phyloP scores from a whole-genome alignment of 805 yeast genomes.

The Pichia nanzhaoensis region DNA sequence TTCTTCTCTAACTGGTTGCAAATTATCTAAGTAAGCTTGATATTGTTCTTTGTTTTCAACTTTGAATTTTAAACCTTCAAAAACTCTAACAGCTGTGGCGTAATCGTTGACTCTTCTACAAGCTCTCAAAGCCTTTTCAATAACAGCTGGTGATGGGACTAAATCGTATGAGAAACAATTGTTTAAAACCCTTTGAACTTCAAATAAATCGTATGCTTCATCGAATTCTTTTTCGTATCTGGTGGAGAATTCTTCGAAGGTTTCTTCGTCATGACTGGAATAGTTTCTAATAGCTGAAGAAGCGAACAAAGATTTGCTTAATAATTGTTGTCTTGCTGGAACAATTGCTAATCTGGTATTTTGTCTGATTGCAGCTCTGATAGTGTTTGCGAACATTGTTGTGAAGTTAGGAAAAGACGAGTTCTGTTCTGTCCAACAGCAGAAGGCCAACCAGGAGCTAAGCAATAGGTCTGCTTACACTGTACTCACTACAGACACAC shows the following conservation, averaged over 20 bases:
- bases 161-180: conserved; percentile 97
- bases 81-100: conserved; percentile 97
- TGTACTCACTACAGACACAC: not conserved
- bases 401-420: not conserved
- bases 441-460: no score
- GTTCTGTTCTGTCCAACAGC: not conserved
- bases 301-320: conserved; percentile 13
- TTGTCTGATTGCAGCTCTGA: conserved; percentile 32
- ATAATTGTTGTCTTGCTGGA: conserved; percentile 15
- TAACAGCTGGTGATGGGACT: conserved; percentile 95
- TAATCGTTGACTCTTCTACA: conserved; percentile 98
- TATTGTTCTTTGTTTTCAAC: conserved; percentile 93
- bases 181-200: conserved; percentile 91
- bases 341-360: conserved; percentile 25
- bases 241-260: conserved; percentile 88
- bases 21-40: conserved; percentile 91
- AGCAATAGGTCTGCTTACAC: not conserved
- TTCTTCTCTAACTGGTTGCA: conserved; percentile 85
- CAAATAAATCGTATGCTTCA: conserved; percentile 81
- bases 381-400: conserved; percentile 29
- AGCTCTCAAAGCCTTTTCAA: conserved; percentile 93
- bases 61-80: conserved; percentile 94
- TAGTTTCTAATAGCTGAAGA: conserved; percentile 46
- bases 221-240: conserved; percentile 94
- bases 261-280: conserved; percentile 83